Base-by-base conservation (phyloP, 2,329 filamentous ascomycete genomes). In the Fusarium goolgardi region DNA sequence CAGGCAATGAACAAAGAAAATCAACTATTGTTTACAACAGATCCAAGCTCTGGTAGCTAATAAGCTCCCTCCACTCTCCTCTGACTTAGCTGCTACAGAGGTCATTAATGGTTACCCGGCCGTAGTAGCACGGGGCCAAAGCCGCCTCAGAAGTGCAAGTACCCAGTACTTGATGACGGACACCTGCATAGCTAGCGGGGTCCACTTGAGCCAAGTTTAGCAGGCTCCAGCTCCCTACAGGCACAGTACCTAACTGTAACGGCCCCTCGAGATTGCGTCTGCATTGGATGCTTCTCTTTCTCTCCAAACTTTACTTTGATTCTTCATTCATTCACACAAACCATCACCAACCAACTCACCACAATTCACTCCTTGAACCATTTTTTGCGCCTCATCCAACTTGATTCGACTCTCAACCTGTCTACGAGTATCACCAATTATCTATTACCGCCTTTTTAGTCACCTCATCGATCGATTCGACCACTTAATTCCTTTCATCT, bases 71-170 rank as follows among this genome's bases (percentile, higher is more conserved):
- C 40, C 40, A 41, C 35, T 37, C n/a, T 41, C 40, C 40, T 31
- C 43, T 46, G 20, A 40, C 40, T 40, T 35, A 35, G 35, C 51
- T 54, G 31, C 47, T 40, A 47, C 47, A 69, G 47, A 47, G 31
- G 37, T 25, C 27, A 32, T 64, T 44, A 69, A 45, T 69, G 55
- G 65, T 71, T 71, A 71, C 65, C 68, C 35, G 51, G 55, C 44
- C 44, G 59, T 44, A 53, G 59, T 59, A 54, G 60, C 59, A 63
- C 67, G 49, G 47, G 53, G 57, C 61, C 59, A 60, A 25, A 25
- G 16, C 39, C 21, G 21, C 21, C 59, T 64, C 59, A 59, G 49
- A 55, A 50, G 51, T n/a, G 20, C 13, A 55, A 44, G 55, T 65
- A 65, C 55, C 52, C 27, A 46, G 43, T 63, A 63, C 66, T 50